Base-by-base conservation (phyloP, 139 green algal species). In the Zygnema cylindricum region DNA sequence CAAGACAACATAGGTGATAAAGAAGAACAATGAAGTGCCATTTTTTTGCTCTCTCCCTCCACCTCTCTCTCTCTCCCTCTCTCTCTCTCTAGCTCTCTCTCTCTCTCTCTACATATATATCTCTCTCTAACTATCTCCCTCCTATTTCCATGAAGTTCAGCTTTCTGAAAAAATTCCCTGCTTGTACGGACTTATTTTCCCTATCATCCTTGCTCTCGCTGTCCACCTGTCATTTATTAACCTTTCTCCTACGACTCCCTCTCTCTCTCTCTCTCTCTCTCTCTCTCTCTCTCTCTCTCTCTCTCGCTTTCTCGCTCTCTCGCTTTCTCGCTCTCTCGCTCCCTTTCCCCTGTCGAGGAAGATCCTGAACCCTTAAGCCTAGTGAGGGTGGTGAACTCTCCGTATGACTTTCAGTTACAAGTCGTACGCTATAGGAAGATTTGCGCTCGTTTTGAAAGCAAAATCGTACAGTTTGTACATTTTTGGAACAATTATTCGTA, bases 21-120 rank as follows among this genome's bases (percentile, higher is more conserved):
- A 76, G 33, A 2, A 43, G 69, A 32, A 32, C 69, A 43, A 43
- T 33, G 35, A 76, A 76, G 69, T 33, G 33, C 69, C 35, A 43
- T 76, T 76, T n/a, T 81, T 81, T 43, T 81, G 25, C 73, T 43
- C 73, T 1, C 55, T 63, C 49, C 49, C 49, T 63, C 49, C 7
- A 25, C 49, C 49, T 63, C 49, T 81, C 25, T 1, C 41, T 81
- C 25, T n/a, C 73, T 38, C 73, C 73, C 41, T 81, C 73, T 21
- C 73, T 81, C 73, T 30, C 73, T 57, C 73, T 81, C 73, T 30
- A 23, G 22, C 73, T 43, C 73, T 25, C 41, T 30, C 39, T 43
- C 39, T 2, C 39, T 30, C 23, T 81, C 41, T 43, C 39, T 43
- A 23, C 25, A 0, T 30, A n/a, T 2, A 7, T 11, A 7, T 79